Evolutionary conservation across 768 basidiomycete species (phyloP).

Genomic region (Mycena albidolilacea): DNA sequence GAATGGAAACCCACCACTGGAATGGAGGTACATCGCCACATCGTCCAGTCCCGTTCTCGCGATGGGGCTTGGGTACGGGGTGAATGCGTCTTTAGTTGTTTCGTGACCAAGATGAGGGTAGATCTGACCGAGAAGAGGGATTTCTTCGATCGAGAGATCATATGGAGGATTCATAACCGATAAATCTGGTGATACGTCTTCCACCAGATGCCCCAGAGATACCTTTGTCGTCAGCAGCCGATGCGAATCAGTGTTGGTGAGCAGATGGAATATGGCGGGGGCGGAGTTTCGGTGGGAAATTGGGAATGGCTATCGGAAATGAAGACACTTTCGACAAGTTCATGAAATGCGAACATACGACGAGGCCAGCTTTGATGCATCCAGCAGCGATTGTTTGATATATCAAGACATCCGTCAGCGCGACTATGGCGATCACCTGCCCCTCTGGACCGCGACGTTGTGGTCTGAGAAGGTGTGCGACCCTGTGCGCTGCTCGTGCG

Average conservation of each 20-base stretch:
- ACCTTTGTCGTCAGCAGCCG: slow-evolving; percentile 50
- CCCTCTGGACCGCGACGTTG: no score
- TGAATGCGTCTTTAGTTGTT: slow-evolving; percentile 46
- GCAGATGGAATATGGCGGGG: slow-evolving; percentile 43
- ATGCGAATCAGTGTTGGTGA: slow-evolving; percentile 55
- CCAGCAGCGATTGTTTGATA: neutral
- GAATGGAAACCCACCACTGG: slow-evolving; percentile 39
- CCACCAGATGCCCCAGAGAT: slow-evolving; percentile 47
- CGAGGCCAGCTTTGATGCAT: neutral
- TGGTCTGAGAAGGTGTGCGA: no score
- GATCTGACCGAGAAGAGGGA: slow-evolving; percentile 48
- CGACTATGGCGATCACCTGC: neutral
- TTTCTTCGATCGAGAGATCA: slow-evolving; percentile 49
- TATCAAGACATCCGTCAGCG: neutral
- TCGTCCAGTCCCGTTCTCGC: slow-evolving; percentile 41
- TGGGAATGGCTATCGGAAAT: slow-evolving; percentile 53
- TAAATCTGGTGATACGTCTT: slow-evolving; percentile 45
- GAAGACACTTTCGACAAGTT: neutral
- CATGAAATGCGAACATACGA: neutral
- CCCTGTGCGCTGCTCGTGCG: no score
- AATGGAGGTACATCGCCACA: slow-evolving; percentile 50
- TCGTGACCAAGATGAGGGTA: slow-evolving; percentile 60
- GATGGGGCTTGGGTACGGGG: slow-evolving; percentile 44
- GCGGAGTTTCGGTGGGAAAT: slow-evolving; percentile 54
- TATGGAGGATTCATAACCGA: slow-evolving; percentile 34